Base-by-base conservation (phyloP, 768 basidiomycete species). In the Hirschioporus abietinus region DNA sequence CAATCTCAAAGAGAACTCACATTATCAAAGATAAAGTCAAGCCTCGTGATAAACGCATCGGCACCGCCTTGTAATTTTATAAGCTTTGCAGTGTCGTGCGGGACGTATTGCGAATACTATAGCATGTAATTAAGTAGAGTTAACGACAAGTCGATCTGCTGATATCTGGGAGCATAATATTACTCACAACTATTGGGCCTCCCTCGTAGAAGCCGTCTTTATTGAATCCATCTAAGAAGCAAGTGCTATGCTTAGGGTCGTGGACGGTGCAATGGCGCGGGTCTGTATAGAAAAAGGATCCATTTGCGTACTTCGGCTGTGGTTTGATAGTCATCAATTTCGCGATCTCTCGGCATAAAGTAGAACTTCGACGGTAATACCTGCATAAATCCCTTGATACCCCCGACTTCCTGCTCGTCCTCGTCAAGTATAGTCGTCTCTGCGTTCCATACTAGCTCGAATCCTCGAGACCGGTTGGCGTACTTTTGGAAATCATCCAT, bases 1-100 rank as follows among this genome's bases (percentile, higher is more conserved):
- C 23, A 59, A 26, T 3, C 23, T 23, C 3, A 26, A 59, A 2
- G 30, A 30, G 30, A 27, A 65, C 81, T 66, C 65, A 84, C 87
- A 65, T 65, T 52, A 27, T 84, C 76, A 72, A 90, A 89, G 79
- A 88, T 89, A 74, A 88, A 86, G 69, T 89, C 81, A 30, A 89
- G 77, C 42, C 89, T 83, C 42, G 84, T 82, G n/a, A 87, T 73
- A 69, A 89, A 89, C 0, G 87, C 87, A 0, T 70, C 79, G 15
- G 4, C 15, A 6, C 67, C 67, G 9, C 67, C 67, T 20, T 64
- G n/a, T 36, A 89, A 77, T 17, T 85, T 74, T 36, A 90, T 80
- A 62, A 90, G 78, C 65, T 88, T 79, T 1, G 86, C 87, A 0
- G 85, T 88, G 67, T 90, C 88, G 68, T 89, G 88, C 7, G 88